Base-by-base conservation (phyloP, 768 basidiomycete species). In the Leccinum arenicola region DNA sequence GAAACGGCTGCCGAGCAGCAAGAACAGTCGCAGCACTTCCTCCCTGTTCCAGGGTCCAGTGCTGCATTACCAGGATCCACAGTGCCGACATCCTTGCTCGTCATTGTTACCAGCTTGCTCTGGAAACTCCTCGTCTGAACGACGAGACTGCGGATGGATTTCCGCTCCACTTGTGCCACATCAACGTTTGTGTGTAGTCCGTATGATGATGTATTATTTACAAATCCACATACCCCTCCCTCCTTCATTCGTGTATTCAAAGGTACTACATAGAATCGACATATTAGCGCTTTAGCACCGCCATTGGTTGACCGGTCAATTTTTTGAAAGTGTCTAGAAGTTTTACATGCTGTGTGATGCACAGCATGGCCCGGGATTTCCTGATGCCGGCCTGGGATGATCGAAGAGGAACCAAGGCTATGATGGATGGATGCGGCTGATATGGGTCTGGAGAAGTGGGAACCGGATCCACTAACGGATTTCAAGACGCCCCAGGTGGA, bases 1-100 rank as follows among this genome's bases (percentile, higher is more conserved):
- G 71, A 90, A 79, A 82, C 85, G 3, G 75, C 82, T 0, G 77
- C 76, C n/a, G 71, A 84, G 63, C 87, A 89, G 63, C 72, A 78
- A 52, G 59, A 73, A 50, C 76, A 84, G n/a, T 68, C 84, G 0
- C 64, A 75, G 11, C 74, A 83, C 48, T 88, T 88, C 74, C 73
- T 88, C 27, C 86, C 87, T 11, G 80, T 82, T 14, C 85, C 85
- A 0, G 84, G 84, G 4, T 75, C 82, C 40, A 72, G 75, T 4
- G 77, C 65, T 11, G 71, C 78, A 5, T 48, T 70, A 29, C 63
- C 66, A 33, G 71, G 74, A 6, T 69, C 74, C 6, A 56, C 68
- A 36, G 64, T 62, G 15, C 66, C 74, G 0, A 67, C 57, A 7
- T 63, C 63, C 21, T 48, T 72, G 52, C 31, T 73, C 15, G n/a